phyloP scores from a whole-genome alignment of 805 yeast species.

The Zygosaccharomyces pseudorouxii region DNA sequence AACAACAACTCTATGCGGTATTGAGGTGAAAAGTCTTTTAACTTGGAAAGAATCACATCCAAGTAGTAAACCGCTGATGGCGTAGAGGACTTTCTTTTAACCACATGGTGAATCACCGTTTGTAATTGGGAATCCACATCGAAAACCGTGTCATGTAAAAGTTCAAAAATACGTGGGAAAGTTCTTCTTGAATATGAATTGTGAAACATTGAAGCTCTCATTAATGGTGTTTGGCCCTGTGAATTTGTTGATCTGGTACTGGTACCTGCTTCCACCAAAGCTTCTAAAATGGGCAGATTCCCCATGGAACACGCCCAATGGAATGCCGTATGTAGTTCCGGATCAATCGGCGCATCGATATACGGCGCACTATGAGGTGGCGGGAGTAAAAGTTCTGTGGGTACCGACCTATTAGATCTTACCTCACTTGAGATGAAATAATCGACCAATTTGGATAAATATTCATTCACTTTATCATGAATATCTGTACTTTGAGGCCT shows the following conservation, averaged over 20 bases:
- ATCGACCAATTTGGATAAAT: constrained; percentile 32
- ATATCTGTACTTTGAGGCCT: constrained; percentile 30
- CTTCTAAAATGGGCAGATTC: constrained; percentile 67
- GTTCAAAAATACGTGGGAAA: constrained; percentile 71
- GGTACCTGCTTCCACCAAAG: constrained; percentile 73
- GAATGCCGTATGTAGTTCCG: constrained; percentile 89
- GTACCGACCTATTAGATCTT: constrained; percentile 24
- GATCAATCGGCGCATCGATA: constrained; percentile 77
- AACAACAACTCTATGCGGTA: constrained; percentile 52
- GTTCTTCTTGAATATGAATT: constrained; percentile 79
- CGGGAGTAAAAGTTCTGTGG: constrained; percentile 29
- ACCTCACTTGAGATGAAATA: constrained; percentile 34
- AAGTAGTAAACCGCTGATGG: constrained; percentile 82
- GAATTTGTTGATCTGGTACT: constrained; percentile 51
- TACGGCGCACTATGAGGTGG: constrained; percentile 34
- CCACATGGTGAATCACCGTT: constrained; percentile 83
- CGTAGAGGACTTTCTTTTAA: constrained; percentile 61
- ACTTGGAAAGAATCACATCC: constrained; percentile 67
- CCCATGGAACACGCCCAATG: constrained; percentile 99
- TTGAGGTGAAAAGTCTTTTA: constrained; percentile 58
- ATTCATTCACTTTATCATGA: constrained; percentile 32
- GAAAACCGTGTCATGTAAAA: constrained; percentile 71
- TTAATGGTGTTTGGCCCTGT: constrained; percentile 81
- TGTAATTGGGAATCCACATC: constrained; percentile 69
- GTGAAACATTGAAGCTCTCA: constrained; percentile 80